phyloP scores from a whole-genome alignment of 2,329 filamentous ascomycete species.

The Botrytis tulipae region DNA sequence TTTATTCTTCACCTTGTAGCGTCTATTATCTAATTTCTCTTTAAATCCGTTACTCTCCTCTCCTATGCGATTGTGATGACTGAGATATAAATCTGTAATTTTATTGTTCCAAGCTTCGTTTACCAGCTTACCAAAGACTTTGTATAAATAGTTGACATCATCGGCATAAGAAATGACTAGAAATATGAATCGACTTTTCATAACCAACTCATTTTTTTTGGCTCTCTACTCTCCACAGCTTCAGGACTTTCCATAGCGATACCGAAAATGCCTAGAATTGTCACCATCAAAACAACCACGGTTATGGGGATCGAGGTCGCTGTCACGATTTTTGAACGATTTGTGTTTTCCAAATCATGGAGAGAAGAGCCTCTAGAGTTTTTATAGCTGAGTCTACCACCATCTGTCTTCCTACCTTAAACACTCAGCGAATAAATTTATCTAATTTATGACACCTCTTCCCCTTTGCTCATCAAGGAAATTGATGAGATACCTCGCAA shows the following conservation, averaged over 20 bases:
- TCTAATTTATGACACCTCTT: conserved; percentile 18
- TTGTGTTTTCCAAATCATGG: too few relatives aligned
- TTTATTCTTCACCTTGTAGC: conserved; percentile 17
- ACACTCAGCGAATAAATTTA: background rate
- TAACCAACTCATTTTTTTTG: background rate
- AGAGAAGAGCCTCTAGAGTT: too few relatives aligned
- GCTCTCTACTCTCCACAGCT: fast-evolving
- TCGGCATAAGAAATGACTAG: background rate
- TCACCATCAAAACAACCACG: background rate
- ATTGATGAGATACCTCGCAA: too few relatives aligned
- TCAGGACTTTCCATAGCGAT: too few relatives aligned
- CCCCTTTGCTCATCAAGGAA: background rate
- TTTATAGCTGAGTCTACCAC: too few relatives aligned
- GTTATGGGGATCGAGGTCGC: background rate
- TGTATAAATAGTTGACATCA: conserved; percentile 13
- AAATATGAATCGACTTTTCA: background rate
- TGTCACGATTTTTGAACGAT: conserved; percentile 20
- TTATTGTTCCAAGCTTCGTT: conserved; percentile 1
- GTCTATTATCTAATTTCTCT: background rate
- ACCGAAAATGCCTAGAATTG: background rate
- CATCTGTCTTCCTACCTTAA: too few relatives aligned
- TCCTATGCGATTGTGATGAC: conserved; percentile 5
- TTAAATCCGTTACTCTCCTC: background rate
- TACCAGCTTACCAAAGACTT: conserved; percentile 13
- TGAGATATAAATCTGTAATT: conserved; percentile 13